A percentile compares a stretch with the other conserved stretches of the same genome.
These are phyloP conservation scores for Pseudozyma sp. DNA, from an alignment of 1,284 basidiomycete genomes.

Conservation along the genomic window DNA sequence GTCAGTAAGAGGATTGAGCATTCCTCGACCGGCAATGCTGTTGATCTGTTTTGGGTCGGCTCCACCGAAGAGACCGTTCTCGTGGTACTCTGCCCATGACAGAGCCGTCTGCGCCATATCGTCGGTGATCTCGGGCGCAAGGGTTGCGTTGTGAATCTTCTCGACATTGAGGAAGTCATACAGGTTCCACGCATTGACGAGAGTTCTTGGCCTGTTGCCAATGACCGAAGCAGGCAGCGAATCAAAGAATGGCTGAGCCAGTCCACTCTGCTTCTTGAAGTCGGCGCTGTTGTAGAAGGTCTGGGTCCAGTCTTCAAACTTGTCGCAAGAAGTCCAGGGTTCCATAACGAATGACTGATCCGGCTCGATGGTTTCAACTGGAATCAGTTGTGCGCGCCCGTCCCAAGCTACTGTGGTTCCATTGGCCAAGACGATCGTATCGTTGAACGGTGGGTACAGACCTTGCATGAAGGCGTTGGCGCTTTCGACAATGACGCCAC, in stretches of 20 bases:
- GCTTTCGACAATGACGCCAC: slow-evolving; percentile 82
- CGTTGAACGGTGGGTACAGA: slow-evolving; percentile 61
- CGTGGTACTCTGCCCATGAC: slow-evolving; percentile 80
- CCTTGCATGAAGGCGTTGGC: slow-evolving; percentile 71
- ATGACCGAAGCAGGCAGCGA: slow-evolving; percentile 75
- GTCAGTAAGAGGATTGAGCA: slow-evolving; percentile 78
- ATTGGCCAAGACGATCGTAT: slow-evolving; percentile 73
- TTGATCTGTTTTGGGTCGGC: slow-evolving; percentile 76
- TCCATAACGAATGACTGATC: slow-evolving; percentile 84
- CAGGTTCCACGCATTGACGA: slow-evolving; percentile 78
- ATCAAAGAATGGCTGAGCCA: slow-evolving; percentile 77
- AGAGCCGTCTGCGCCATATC: slow-evolving; percentile 39
- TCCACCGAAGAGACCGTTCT: slow-evolving; percentile 80
- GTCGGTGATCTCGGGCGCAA: slow-evolving; percentile 42
- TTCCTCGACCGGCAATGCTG: slow-evolving; percentile 84
- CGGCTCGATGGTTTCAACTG: slow-evolving; percentile 84
- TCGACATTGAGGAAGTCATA: slow-evolving; percentile 79
- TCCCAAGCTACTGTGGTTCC: slow-evolving; percentile 79
- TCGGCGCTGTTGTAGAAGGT: slow-evolving; percentile 59
- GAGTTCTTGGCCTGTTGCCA: slow-evolving; percentile 76
- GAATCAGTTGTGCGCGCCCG: slow-evolving; percentile 77
- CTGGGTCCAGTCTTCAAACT: slow-evolving; percentile 55
- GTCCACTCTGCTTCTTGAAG: slow-evolving; percentile 75
- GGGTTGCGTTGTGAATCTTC: slow-evolving; percentile 72
- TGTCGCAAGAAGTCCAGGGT: slow-evolving; percentile 77